A percentile compares a stretch with the other conserved stretches of the same genome.
These are phyloP conservation scores for Oenanthe javanica DNA, from an alignment of 140 eudicot species.

Conservation along the genomic window DNA sequence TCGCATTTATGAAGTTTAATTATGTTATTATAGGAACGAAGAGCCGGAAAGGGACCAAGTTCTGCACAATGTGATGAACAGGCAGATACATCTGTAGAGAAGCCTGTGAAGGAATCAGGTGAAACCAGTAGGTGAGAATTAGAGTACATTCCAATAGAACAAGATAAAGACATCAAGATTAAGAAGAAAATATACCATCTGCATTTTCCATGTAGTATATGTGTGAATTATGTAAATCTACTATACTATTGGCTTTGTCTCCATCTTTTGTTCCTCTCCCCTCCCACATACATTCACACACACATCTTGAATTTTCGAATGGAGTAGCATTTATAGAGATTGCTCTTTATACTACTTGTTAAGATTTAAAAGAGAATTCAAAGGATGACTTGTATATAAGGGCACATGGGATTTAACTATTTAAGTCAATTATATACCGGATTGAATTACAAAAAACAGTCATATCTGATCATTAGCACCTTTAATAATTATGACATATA, in stretches of 20 bases:
- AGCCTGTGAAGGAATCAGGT: conserved; percentile 16
- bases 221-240: not conserved
- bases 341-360: not conserved
- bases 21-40: conserved; percentile 27
- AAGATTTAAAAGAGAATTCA: not conserved
- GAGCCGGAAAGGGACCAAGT: conserved; percentile 22
- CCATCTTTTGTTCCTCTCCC: not conserved
- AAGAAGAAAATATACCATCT: not conserved
- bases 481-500: not conserved
- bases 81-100: conserved; percentile 18
- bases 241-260: not conserved
- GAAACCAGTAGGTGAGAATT: conserved; percentile 10
- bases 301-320: not conserved
- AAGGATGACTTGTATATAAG: not conserved
- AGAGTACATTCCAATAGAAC: conserved; percentile 8
- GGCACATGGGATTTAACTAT: not conserved
- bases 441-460: not conserved
- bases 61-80: conserved; percentile 30
- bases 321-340: not conserved
- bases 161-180: conserved; percentile 7
- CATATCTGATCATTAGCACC: not conserved
- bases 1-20: not conserved
- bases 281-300: not conserved
- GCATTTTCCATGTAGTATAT: not conserved
- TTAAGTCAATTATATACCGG: not conserved